Conservation (phyloP, 108 stramenopile species). For the Nitzschia sp. region DNA sequence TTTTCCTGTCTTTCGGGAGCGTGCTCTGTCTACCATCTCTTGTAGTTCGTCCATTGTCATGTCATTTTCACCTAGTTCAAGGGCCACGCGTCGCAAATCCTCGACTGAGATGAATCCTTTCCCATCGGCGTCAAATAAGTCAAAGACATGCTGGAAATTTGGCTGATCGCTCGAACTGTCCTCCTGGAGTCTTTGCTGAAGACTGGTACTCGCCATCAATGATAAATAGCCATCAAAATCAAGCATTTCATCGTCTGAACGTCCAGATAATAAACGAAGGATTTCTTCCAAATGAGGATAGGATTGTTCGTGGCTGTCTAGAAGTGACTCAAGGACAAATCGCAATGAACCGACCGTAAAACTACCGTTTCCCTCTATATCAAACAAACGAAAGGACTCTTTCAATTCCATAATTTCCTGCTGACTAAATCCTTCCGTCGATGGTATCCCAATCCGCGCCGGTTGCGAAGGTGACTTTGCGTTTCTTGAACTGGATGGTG, state of each 20-base stretch:
- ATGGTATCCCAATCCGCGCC: neutral
- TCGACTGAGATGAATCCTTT: conserved; percentile 93
- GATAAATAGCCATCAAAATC: conserved; percentile 86
- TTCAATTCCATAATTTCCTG: conserved; percentile 34
- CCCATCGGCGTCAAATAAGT: conserved; percentile 95
- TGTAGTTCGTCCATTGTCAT: conserved; percentile 96
- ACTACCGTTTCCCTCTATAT: conserved; percentile 23
- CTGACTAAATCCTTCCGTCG: conserved; percentile 31
- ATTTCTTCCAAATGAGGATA: conserved; percentile 27
- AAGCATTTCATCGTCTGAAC: conserved; percentile 21
- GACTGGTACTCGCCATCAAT: conserved; percentile 84
- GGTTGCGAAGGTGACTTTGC: neutral
- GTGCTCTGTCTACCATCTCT: conserved; percentile 98
- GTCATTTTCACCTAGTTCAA: conserved; percentile 94
- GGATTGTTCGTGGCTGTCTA: neutral
- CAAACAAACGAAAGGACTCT: conserved; percentile 40
- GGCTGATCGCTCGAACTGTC: conserved; percentile 14
- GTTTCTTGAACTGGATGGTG: neutral
- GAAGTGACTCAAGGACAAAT: conserved; percentile 14
- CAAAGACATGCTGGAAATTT: conserved; percentile 89
- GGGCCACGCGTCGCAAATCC: conserved; percentile 94
- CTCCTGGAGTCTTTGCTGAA: conserved; percentile 56
- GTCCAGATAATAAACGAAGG: conserved; percentile 11
- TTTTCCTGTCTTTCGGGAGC: conserved; percentile 81
- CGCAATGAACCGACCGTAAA: conserved; percentile 18